phyloP scores from a whole-genome alignment of 164 flowering plant species.

The Pachysandra terminalis region DNA sequence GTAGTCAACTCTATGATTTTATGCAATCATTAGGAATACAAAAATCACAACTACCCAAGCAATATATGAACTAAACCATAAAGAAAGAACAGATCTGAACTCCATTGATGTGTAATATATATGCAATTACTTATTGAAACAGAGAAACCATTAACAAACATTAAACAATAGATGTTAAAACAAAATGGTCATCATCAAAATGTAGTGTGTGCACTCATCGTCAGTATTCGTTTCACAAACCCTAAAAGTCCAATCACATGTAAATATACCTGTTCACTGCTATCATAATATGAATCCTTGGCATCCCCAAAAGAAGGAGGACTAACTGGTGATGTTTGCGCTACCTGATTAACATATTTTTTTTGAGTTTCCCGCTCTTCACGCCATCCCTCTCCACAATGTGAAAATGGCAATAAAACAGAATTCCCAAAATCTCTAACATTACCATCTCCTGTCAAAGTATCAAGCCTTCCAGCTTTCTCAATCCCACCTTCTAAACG shows the following conservation, averaged over 20 bases:
- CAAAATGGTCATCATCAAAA: too few species aligned
- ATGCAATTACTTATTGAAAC: too few species aligned
- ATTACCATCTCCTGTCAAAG: not conserved
- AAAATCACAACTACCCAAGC: not conserved
- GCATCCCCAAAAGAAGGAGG: constrained; percentile 53
- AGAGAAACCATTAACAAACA: not conserved
- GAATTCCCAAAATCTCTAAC: not conserved
- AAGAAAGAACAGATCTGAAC: not conserved
- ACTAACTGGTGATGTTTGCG: constrained; percentile 32
- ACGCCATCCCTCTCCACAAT: not conserved
- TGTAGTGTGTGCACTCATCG: too few species aligned
- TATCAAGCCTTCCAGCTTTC: constrained; percentile 1
- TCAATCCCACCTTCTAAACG: not conserved
- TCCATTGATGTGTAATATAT: not conserved
- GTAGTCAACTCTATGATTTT: not conserved
- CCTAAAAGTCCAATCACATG: not conserved
- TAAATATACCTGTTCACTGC: constrained; percentile 35
- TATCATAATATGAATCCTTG: constrained; percentile 42
- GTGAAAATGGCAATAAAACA: not conserved
- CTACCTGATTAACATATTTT: constrained; percentile 22
- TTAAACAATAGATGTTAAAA: too few species aligned
- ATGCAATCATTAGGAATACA: not conserved
- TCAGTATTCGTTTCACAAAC: not conserved
- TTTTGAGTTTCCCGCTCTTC: constrained; percentile 15
- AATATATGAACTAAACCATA: not conserved